These are phyloP conservation scores for Scheffersomyces cryptocercus DNA, from an alignment of 1,139 yeast species.

Conservation along the genomic window DNA sequence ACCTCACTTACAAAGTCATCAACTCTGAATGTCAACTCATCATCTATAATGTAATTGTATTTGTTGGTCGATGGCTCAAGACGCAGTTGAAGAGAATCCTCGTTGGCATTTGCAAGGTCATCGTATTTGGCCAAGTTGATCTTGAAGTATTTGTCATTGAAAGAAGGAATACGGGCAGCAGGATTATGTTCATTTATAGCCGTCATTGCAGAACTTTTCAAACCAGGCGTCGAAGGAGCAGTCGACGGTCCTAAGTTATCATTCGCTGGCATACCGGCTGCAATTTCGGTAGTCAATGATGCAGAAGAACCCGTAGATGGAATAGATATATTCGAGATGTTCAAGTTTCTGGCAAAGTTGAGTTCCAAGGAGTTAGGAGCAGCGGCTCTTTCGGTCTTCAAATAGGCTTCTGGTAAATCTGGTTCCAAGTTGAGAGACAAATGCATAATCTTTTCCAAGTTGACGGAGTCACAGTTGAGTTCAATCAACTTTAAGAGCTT, in stretches of 20 bases:
- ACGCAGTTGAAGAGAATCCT: slow-evolving; percentile 10
- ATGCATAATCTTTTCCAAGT: slow-evolving; percentile 41
- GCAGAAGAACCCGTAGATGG: slow-evolving; percentile 29
- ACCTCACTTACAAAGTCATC: slow-evolving; percentile 42
- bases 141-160: slow-evolving; percentile 41
- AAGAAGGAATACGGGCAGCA: slow-evolving; percentile 31
- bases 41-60: slow-evolving; percentile 33
- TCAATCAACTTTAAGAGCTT: slow-evolving; percentile 38
- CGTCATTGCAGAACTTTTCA: background rate
- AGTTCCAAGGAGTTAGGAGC: slow-evolving; percentile 9
- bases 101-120: slow-evolving; percentile 21
- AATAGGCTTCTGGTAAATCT: slow-evolving; percentile 41
- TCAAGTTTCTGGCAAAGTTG: slow-evolving; percentile 11
- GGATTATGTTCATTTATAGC: slow-evolving; percentile 14
- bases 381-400: slow-evolving; percentile 12
- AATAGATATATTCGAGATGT: slow-evolving; percentile 26
- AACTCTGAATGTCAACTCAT: slow-evolving; percentile 37
- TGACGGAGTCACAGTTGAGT: slow-evolving; percentile 40
- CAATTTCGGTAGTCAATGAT: slow-evolving; percentile 7
- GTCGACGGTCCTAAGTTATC: background rate
- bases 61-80: slow-evolving; percentile 22
- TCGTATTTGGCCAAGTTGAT: slow-evolving; percentile 39
- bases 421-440: slow-evolving; percentile 42
- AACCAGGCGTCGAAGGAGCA: background rate
- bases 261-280: too few relatives aligned